Evolutionary conservation across 139 green algal species (phyloP), one percentile per base, ranked within the genome.

Genomic region (Auxenochlorella pyrenoidosa): DNA sequence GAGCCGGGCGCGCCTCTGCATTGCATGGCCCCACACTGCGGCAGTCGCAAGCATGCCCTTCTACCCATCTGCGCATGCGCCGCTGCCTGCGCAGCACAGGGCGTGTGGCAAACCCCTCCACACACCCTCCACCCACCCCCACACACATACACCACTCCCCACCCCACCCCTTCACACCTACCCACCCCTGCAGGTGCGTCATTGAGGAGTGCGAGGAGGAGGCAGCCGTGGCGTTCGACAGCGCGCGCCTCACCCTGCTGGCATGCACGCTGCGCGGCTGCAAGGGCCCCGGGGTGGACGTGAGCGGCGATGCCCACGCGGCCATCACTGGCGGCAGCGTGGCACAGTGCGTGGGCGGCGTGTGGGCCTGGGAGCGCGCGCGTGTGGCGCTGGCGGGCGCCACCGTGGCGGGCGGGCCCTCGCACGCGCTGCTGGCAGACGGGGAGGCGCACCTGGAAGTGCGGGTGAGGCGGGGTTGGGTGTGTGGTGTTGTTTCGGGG

Each of bases 291-390:
- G 93, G 86, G 18, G 36, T 94, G 34, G 93, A 96, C 81, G 54
- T 89, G 1, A 93, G 85, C 58, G 81, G 78, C 38, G 28, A 72
- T 47, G 86, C 72, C 3, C 44, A 47, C 4, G 63, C 79, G 13
- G 22, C 38, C 30, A 28, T 88, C 34, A 1, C 38, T 4, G 60
- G 60, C 24, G 80, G 83, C 34, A 32, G 51, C 19, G 47, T 95
- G 43, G 34, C 85, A 2, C 75, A 75, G 12, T 93, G 90, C 85
- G 75, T 94, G 76, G 94, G 94, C 38, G 93, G 92, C 19, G 30
- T 95, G 34, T 95, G 87, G 87, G 13, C 90, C 19, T 96, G 94
- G 94, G 93, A 95, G 32, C 43, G 58, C 1, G 43, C 72, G 38
- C 47, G 5, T 6, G 83, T 81, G 21, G 32, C 44, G 24, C 41